Evolutionary conservation across 2,329 filamentous ascomycete species (phyloP), one percentile per base, ranked within the genome.

Genomic region (Geosmithia putterillii): DNA sequence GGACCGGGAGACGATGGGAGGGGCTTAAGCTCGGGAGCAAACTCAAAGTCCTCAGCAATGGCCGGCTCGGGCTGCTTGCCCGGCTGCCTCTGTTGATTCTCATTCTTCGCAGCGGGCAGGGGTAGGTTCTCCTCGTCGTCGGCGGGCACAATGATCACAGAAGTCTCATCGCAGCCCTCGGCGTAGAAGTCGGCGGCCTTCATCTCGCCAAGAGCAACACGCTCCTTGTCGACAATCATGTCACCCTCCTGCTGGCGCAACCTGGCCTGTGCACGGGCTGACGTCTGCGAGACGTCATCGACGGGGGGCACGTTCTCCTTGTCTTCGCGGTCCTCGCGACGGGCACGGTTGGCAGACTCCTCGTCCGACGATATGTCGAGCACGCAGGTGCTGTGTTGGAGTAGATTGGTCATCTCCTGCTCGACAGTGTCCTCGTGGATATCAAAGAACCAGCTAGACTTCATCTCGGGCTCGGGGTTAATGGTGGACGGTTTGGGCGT

Each of bases 361-460:
- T 95, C 89, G 53, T 95, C 89, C 19, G 86, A 89, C 51, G 80
- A 87, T 55, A 96, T 87, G 57, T 96, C 90, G 3, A 96, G 74
- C 0, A 83, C 80, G 49, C 83, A 82, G 7, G 90, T 90, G 44
- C 83, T 83, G 66, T 95, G 90, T 62, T 95, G 86, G 65, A 96
- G 86, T 35, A 95, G 69, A 55, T 94, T 95, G 53, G 88, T 86
- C 63, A 92, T 85, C 57, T 94, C 83, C 57, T 95, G 85, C 58
- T 95, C 86, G 7, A 83, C 77, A 0, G 86, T 87, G 61, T 98
- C 90, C 58, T 95, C 86, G 58, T 95, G 82, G 55, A 98, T 96
- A 46, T 90, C 84, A 57, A 98, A 96, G 67, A 83, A 83, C 89
- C 88, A 95, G 45, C 73, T 73, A 28, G 77, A 71, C 56, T 83